Base-by-base conservation (phyloP, 2,329 filamentous ascomycete species). In the Nemania sp. region DNA sequence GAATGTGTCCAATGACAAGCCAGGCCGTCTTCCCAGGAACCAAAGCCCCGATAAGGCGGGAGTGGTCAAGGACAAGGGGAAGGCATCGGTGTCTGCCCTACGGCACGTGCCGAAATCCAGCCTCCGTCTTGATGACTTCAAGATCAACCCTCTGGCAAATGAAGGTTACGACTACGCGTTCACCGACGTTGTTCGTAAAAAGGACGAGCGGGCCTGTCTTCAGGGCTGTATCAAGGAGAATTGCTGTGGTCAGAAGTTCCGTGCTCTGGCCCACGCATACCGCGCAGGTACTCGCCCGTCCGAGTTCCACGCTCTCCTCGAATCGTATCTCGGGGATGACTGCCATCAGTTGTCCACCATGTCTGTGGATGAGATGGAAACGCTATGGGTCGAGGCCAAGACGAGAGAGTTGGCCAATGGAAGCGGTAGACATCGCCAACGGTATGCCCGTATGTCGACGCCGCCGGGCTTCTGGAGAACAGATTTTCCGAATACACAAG, bases 401-500 rank as follows among this genome's bases (percentile, higher is more conserved):
- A 88, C 87, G 0, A 84, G 86, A 71, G 81, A 88, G 50, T 78
- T 96, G 64, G 90, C 93, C 1, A 88, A 93, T 70, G 83, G 85
- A 63, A 87, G 86, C 73, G 92, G 92, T 5, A 91, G 83, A 72
- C 93, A 97, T 75, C 83, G 90, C 57, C 85, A 94, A 67, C 82
- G 87, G 29, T 92, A 89, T 74, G 84, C 88, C 61, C 84, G 92
- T 52, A 82, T 85, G 64, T 81, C 79, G 46, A 91, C 90, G 10
- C 93, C 95, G 12, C 91, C 92, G 1, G 93, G 92, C 0, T 98
- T 91, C 73, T 99, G 95, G 95, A 83, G 91, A 55, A 84, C 89
- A 1, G 94, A 96, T 67, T 96, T 99, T 73, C 93, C 94, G 1
- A 87, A 80, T 25, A 97, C 95, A 1, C 95, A 98, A 73, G 91